Conservation (phyloP, 305 asterid species). For the Fraxinus paxiana region DNA sequence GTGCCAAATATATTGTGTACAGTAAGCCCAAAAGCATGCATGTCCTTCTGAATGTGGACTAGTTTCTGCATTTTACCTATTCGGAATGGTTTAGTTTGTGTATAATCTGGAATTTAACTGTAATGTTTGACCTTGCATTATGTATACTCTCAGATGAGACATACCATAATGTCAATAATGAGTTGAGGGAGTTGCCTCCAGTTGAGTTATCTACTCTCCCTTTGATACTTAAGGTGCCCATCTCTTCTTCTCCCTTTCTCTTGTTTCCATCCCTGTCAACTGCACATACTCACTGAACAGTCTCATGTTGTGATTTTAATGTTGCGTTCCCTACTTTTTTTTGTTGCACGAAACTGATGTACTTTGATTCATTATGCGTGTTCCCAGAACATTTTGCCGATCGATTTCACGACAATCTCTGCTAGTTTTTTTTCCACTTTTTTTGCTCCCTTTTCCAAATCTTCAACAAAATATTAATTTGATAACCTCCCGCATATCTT, state of each 20-base stretch:
- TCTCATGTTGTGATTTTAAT: not conserved
- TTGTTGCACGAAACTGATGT: constrained; percentile 2
- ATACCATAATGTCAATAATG: constrained; percentile 62
- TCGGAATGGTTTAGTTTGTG: not conserved
- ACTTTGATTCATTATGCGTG: not conserved
- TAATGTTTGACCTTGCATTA: constrained; percentile 25
- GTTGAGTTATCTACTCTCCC: constrained; percentile 85
- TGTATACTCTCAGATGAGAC: constrained; percentile 58
- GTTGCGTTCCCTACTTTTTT: not conserved
- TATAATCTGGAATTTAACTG: constrained; percentile 12
- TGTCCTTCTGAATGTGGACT: not conserved
- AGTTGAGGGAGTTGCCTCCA: constrained; percentile 86
- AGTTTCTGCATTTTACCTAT: not conserved
- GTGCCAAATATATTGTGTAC: not conserved
- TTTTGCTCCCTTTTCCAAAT: not conserved
- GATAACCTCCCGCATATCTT: not conserved
- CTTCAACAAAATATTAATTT: not conserved
- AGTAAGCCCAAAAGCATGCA: not conserved
- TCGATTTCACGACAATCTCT: not conserved
- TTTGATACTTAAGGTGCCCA: constrained; percentile 74
- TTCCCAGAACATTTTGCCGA: not conserved
- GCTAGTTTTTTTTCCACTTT: constrained; percentile 12
- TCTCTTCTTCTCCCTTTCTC: not conserved
- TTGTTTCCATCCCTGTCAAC: not conserved
- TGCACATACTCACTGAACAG: not conserved